Evolutionary conservation across 1,139 yeast genomes (phyloP).

Genomic region (Pichia sp.): DNA sequence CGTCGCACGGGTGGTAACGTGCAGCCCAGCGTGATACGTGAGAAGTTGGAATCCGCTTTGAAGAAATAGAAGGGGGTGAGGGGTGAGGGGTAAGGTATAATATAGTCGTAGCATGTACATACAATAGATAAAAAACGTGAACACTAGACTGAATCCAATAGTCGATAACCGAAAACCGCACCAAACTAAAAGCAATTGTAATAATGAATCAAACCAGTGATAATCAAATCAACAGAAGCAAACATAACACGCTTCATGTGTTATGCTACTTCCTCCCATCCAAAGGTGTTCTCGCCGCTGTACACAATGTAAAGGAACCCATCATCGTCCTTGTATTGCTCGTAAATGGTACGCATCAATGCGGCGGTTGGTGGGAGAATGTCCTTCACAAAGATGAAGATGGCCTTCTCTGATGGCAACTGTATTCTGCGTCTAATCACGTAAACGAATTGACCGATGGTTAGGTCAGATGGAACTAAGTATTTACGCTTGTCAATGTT

Average conservation of each 20-base stretch:
- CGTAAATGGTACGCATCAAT: constrained; percentile 87
- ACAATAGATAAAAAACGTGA: too few relatives aligned
- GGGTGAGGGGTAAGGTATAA: too few relatives aligned
- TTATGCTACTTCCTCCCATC: constrained; percentile 29
- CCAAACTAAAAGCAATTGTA: too few relatives aligned
- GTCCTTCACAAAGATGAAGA: constrained; percentile 92
- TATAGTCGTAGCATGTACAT: too few relatives aligned
- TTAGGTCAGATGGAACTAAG: constrained; percentile 90
- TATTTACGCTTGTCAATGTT: constrained; percentile 96
- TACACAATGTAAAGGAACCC: constrained; percentile 93
- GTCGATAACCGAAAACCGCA: too few relatives aligned
- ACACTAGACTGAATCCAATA: too few relatives aligned
- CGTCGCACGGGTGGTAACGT: constrained; percentile 63
- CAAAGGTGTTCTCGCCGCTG: constrained; percentile 82
- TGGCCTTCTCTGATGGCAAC: constrained; percentile 96
- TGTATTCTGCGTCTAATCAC: constrained; percentile 94
- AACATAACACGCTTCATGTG: not conserved
- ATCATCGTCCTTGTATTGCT: constrained; percentile 95
- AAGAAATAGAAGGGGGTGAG: too few relatives aligned
- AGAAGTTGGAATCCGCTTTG: constrained; percentile 46
- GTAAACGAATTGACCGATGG: constrained; percentile 96
- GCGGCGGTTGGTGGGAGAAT: constrained; percentile 98
- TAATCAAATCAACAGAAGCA: too few relatives aligned
- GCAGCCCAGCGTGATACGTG: constrained; percentile 39
- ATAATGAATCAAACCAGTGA: too few relatives aligned